A percentile compares a stretch with the other conserved stretches of the same genome.
These are phyloP conservation scores for Plasmodium fragile DNA, from an alignment of 169 alveolate species.

Conservation along the genomic window DNA sequence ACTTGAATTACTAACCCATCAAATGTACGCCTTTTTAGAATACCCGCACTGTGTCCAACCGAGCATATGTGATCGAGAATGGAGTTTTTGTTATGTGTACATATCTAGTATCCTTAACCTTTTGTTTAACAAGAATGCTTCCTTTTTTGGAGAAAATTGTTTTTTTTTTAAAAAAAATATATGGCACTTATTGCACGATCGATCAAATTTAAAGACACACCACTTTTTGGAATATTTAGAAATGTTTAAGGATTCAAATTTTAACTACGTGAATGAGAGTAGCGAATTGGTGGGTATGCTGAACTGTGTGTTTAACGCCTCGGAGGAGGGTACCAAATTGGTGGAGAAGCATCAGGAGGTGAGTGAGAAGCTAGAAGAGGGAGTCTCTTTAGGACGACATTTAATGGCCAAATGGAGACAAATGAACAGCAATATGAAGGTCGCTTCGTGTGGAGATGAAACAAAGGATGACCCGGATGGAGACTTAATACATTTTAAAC, in stretches of 20 bases:
- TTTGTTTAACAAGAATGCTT: slow-evolving; percentile 34
- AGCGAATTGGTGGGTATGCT: slow-evolving; percentile 23
- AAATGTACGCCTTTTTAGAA: slow-evolving; percentile 46
- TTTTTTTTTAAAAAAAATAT: slow-evolving; percentile 48
- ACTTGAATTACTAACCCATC: slow-evolving; percentile 26
- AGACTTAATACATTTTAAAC: slow-evolving; percentile 27
- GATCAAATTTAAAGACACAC: slow-evolving; percentile 33
- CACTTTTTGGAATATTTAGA: slow-evolving; percentile 41
- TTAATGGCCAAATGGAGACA: not conserved
- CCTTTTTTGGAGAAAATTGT: slow-evolving; percentile 48
- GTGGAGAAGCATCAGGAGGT: not conserved
- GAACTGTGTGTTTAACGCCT: not conserved
- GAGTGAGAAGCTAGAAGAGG: not conserved
- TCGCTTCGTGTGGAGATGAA: not conserved
- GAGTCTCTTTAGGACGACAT: not conserved
- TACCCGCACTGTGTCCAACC: slow-evolving; percentile 53
- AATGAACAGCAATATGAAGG: not conserved
- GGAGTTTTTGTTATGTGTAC: slow-evolving; percentile 24
- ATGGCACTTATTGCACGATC: slow-evolving; percentile 57
- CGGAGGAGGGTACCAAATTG: not conserved
- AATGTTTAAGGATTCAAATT: slow-evolving; percentile 25
- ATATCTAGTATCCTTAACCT: slow-evolving; percentile 20
- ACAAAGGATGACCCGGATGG: not conserved
- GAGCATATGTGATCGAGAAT: slow-evolving; percentile 13
- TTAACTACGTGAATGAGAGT: slow-evolving; percentile 11